These are phyloP conservation scores for Penicillium lividum DNA, from an alignment of 495 filamentous ascomycete species.

Conservation along the genomic window DNA sequence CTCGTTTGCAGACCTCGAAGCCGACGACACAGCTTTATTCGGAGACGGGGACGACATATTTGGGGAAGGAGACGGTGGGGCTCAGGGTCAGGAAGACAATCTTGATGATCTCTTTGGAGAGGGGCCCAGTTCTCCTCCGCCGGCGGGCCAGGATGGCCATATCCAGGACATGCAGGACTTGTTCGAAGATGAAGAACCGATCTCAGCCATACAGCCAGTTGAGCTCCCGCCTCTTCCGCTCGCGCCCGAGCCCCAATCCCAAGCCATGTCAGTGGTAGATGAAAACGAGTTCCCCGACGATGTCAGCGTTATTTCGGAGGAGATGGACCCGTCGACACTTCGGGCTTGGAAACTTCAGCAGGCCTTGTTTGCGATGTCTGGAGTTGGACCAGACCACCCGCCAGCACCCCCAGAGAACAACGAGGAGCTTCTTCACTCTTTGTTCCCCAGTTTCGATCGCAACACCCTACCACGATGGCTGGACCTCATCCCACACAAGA, in stretches of 20 bases:
- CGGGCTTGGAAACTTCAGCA: constrained; percentile 55
- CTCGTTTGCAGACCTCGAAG: constrained; percentile 27
- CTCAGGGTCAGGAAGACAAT: constrained; percentile 37
- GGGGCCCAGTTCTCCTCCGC: constrained; percentile 39
- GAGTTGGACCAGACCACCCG: constrained; percentile 38
- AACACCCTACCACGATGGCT: constrained; percentile 67
- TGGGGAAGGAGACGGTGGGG: constrained; percentile 39
- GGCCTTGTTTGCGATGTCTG: constrained; percentile 52
- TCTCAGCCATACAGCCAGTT: constrained; percentile 27
- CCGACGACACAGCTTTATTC: constrained; percentile 57
- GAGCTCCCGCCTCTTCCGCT: constrained; percentile 27
- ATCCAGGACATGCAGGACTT: constrained; percentile 42
- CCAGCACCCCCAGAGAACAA: constrained; percentile 63
- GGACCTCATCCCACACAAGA: constrained; percentile 71
- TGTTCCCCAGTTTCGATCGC: constrained; percentile 71
- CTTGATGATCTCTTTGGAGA: constrained; percentile 60
- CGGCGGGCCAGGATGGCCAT: constrained; percentile 41
- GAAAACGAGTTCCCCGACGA: constrained; percentile 42
- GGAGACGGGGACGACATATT: constrained; percentile 41
- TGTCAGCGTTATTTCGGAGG: constrained; percentile 32
- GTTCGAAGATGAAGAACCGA: constrained; percentile 39
- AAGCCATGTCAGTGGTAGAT: constrained; percentile 34
- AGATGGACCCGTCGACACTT: constrained; percentile 47
- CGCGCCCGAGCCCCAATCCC: constrained; percentile 30
- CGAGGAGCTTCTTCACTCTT: constrained; percentile 65